Evolutionary conservation across 2,329 filamentous ascomycete genomes (phyloP), one percentile per base, ranked within the genome.

Genomic region (Hypoxylon sp.): DNA sequence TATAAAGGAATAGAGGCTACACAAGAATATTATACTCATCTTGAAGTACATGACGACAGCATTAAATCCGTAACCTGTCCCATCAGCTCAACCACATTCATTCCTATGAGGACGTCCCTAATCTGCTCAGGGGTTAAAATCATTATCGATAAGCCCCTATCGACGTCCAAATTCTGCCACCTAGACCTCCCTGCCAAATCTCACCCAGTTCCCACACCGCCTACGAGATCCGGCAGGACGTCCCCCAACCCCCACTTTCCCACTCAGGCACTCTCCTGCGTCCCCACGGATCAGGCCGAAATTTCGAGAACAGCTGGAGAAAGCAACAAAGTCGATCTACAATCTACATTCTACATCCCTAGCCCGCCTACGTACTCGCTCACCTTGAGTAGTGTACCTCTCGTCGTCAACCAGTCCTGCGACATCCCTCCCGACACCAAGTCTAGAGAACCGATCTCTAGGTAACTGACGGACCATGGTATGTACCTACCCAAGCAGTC

Each of bases 231-330:
- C 40, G 52, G 52, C 20, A 55, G 40, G n/a, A 55, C 6, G 14
- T 14, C n/a, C 33, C 11, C 28, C 5, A 50, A 44, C 59, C 59
- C 65, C 59, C 59, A 61, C 62, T 52, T 61, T 61, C 59, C 59
- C 32, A 26, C 24, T 62, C 56, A 22, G 54, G 50, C 58, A 14
- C n/a, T 51, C 51, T 68, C 52, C 62, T 42, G 32, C 60, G 24
- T 54, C 36, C 36, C 44, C 45, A 64, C 36, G 46, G 60, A 57
- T 67, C 63, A 70, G 65, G 68, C 64, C 68, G 65, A 70, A 70
- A 68, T 67, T 70, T 70, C 65, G 63, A 70, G 66, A 69, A 70
- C 51, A 49, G 50, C 36, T 33, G 32, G 20, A 28, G n/a, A 26
- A 50, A 56, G 40, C 24, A 38, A 38, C 12, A 11, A 20, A 51